Base-by-base conservation (phyloP, 106 monocot genomes). In the Allium cepa region DNA sequence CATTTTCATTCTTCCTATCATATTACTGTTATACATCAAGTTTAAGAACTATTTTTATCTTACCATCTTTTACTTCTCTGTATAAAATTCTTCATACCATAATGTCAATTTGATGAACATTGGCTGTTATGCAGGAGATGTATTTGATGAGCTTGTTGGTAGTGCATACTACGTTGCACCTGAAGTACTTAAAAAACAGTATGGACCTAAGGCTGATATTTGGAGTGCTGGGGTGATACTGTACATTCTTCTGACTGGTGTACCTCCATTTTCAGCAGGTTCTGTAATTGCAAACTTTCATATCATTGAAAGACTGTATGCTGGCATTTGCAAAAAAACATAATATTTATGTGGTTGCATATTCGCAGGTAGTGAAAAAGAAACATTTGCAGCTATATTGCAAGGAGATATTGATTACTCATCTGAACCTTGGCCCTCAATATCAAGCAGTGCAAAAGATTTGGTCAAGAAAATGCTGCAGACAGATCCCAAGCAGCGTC, bases 211-310 rank as follows among this genome's bases (percentile, higher is more conserved):
- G 46, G 87, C 91, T 62, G 94, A 95, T 79, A 78, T 95, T 52
- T 95, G 94, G 94, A 95, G 94, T 79, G 90, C 85, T 66, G 94
- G 94, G 66, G 88, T 95, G 53, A 95, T 95, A 78, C 87, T 95
- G 13, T 95, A 88, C 79, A 91, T 95, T 75, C 91, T 95, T 81
- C 88, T 95, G 18, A 83, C 91, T 69, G 94, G 94, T 36, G 85
- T 85, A 8, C 90, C 94, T 70, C 94, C 94, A 71, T 95, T 91
- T 79, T 95, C 91, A 91, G 94, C 79, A 75, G 36, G 36, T 36
- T 36, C 36, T 36, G 5, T 36, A 36, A 5, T 36, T 36, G 36
- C 36, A 36, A 36, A 36, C 36, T 5, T 36, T 36, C 36, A 36
- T 36, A 36, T 36, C 36, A 36, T 36, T 36, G 36, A 36, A 36